These are phyloP conservation scores for Trichosporon coremiiforme DNA, from an alignment of 1,284 basidiomycete species.

Conservation along the genomic window DNA sequence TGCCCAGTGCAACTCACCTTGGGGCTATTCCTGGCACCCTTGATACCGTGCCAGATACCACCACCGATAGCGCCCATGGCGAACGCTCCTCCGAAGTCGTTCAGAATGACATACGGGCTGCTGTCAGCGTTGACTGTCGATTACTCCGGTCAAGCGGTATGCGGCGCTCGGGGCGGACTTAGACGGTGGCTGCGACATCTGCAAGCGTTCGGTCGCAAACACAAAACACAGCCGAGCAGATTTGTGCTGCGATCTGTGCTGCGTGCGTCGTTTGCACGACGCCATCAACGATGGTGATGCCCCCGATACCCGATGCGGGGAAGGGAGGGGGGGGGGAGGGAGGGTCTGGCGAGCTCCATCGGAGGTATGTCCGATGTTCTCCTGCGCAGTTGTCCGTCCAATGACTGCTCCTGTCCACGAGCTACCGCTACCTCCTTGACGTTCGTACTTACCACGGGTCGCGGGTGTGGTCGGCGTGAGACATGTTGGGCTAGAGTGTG, in stretches of 20 bases:
- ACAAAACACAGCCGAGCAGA: too few relatives aligned
- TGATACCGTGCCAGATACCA: conserved; percentile 98
- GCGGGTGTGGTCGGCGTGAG: conserved; percentile 86
- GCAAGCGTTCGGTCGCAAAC: too few relatives aligned
- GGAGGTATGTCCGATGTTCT: not conserved
- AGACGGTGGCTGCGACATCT: too few relatives aligned
- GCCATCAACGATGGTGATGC: not conserved
- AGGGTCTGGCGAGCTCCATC: not conserved
- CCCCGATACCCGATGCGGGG: not conserved
- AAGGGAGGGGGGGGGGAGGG: too few relatives aligned
- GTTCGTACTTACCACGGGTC: conserved; percentile 74
- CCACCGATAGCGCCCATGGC: conserved; percentile 58
- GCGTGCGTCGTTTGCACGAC: too few relatives aligned
- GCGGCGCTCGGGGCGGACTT: not conserved
- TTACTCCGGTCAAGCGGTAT: not conserved
- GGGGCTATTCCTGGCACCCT: conserved; percentile 95
- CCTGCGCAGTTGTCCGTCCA: not conserved
- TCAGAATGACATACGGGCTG: conserved; percentile 98
- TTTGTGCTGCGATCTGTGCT: too few relatives aligned
- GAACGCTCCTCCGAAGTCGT: conserved; percentile 96
- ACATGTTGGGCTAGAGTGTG: conserved; percentile 45
- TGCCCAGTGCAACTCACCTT: too few relatives aligned
- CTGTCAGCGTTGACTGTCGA: not conserved
- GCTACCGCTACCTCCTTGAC: not conserved
- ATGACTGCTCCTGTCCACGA: too few relatives aligned